Conservation (phyloP, 2,329 filamentous ascomycete species). For the Shiraia sp. region DNA sequence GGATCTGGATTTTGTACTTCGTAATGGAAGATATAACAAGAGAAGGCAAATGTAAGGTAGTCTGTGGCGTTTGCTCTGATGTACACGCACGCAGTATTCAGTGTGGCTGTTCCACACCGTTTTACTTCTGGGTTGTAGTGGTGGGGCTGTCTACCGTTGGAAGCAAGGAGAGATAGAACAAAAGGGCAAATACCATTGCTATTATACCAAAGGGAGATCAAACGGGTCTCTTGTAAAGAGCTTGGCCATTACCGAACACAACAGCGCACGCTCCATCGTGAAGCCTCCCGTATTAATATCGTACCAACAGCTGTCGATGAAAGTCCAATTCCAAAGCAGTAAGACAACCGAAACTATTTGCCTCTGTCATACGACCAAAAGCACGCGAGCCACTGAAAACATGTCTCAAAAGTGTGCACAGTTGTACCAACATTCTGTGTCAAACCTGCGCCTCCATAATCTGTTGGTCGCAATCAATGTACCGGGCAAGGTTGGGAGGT, state of each 20-base stretch:
- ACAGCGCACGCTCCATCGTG: conserved; percentile 19
- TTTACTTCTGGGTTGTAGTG: too few relatives aligned
- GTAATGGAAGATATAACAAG: too few relatives aligned
- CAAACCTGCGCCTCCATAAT: conserved; percentile 3
- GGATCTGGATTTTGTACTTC: too few relatives aligned
- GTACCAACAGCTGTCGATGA: conserved; percentile 6
- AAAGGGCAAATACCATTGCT: background rate
- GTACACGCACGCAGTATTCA: too few relatives aligned
- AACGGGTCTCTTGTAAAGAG: conserved; percentile 2
- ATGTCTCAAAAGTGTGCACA: conserved; percentile 5
- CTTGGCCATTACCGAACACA: conserved; percentile 10
- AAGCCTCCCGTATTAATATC: conserved; percentile 9
- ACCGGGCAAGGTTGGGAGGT: conserved; percentile 5
- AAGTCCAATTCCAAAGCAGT: conserved; percentile 11
- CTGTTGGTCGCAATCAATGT: conserved; percentile 6
- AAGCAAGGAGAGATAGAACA: background rate
- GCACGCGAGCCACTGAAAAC: conserved; percentile 5
- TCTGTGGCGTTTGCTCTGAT: too few relatives aligned
- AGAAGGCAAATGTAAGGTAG: too few relatives aligned
- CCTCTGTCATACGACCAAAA: conserved; percentile 2
- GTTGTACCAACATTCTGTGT: background rate
- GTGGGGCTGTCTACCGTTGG: too few relatives aligned
- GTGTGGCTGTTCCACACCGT: too few relatives aligned
- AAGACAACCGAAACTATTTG: conserved; percentile 8
- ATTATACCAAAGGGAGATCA: background rate